These are phyloP conservation scores for Sclerotinia borealis DNA, from an alignment of 2,329 filamentous ascomycete genomes.

Conservation along the genomic window DNA sequence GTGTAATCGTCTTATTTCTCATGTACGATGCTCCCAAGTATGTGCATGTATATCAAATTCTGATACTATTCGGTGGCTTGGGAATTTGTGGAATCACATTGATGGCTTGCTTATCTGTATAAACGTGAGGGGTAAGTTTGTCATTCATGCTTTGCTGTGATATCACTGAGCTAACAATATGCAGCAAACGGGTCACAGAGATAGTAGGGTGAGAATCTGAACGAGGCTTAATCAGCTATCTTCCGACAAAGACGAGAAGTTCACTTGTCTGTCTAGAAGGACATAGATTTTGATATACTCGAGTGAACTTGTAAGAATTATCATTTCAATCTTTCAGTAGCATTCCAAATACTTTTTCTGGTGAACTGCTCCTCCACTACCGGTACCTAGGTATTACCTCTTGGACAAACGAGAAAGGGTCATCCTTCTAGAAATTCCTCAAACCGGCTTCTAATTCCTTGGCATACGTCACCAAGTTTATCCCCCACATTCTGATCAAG, in stretches of 20 bases:
- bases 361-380: no score
- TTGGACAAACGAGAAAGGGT: no score
- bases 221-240: background rate
- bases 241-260: background rate
- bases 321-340: background rate
- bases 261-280: no score
- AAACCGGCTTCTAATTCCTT: background rate
- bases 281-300: no score
- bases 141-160: background rate
- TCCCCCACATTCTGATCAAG: background rate
- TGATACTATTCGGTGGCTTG: constrained; percentile 33
- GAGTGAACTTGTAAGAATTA: no score
- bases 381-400: no score
- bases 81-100: constrained; percentile 18
- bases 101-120: background rate
- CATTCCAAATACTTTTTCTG: no score
- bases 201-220: background rate
- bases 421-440: no score
- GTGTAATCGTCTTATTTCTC: constrained; percentile 31
- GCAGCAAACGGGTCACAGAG: background rate
- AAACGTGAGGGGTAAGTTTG: background rate
- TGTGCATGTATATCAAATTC: constrained; percentile 33
- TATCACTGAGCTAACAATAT: background rate
- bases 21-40: constrained; percentile 34
- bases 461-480: background rate